These are phyloP conservation scores for Talaromyces sp. DNA, from an alignment of 2,329 filamentous ascomycete genomes.

Conservation along the genomic window DNA sequence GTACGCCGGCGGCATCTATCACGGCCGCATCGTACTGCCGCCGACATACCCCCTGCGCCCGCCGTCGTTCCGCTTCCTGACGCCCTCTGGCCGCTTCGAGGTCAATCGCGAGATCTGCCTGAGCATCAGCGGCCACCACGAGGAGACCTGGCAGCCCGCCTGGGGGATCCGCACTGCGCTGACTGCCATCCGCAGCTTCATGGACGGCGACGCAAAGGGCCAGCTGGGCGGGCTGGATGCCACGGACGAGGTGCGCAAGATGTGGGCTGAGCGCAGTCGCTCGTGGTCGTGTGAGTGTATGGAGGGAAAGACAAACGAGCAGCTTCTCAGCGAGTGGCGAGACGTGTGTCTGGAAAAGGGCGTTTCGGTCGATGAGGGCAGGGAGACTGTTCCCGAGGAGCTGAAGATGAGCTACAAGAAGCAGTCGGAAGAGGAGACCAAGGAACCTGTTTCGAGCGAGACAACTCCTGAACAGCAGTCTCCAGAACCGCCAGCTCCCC, in stretches of 20 bases:
- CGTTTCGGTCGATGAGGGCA: conserved; percentile 34
- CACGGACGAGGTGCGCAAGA: conserved; percentile 58
- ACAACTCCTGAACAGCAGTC: not conserved
- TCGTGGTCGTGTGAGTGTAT: conserved; percentile 65
- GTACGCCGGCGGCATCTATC: conserved; percentile 80
- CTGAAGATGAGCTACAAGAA: conserved; percentile 64
- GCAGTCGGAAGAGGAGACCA: not conserved
- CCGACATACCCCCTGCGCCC: conserved; percentile 86
- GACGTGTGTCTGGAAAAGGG: conserved; percentile 47
- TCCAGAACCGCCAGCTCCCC: conserved; percentile 10
- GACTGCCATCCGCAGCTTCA: conserved; percentile 73
- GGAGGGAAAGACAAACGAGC: conserved; percentile 59
- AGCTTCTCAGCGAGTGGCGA: conserved; percentile 68
- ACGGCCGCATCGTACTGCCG: conserved; percentile 89
- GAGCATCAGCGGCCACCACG: conserved; percentile 88
- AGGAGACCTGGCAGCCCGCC: conserved; percentile 97
- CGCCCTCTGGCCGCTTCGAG: conserved; percentile 87
- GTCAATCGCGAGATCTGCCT: conserved; percentile 96
- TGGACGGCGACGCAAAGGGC: conserved; percentile 83
- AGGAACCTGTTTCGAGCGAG: not conserved
- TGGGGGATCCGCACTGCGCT: conserved; percentile 94
- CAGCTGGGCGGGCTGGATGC: conserved; percentile 88
- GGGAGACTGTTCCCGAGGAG: conserved; percentile 37
- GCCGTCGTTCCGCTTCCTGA: conserved; percentile 92
- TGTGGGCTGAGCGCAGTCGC: conserved; percentile 63